phyloP scores from a whole-genome alignment of 2,329 filamentous ascomycete genomes.

The Nemania abortiva region DNA sequence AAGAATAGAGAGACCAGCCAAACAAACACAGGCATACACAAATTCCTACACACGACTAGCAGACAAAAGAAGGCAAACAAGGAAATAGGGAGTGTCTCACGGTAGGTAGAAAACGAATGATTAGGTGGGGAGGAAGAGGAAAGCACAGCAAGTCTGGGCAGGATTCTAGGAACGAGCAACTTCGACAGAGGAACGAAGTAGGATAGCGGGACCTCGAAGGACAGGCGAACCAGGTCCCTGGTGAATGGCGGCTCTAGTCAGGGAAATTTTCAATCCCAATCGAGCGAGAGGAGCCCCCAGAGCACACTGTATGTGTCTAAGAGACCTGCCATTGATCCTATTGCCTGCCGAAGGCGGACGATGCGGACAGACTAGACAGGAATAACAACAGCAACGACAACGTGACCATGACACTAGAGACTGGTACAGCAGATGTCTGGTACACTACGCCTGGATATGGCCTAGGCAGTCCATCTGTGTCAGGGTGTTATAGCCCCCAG shows the following conservation, averaged over 20 bases:
- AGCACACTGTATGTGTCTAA: not conserved
- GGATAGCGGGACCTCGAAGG: constrained; percentile 1
- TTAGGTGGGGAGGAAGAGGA: constrained; percentile 20
- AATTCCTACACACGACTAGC: constrained; percentile 3
- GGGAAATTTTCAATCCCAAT: not conserved
- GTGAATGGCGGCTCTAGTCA: not conserved
- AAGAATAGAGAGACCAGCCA: constrained; percentile 20
- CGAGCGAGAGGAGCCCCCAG: not conserved
- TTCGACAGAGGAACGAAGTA: not conserved
- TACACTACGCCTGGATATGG: not conserved
- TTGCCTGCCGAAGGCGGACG: not conserved
- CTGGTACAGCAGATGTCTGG: not conserved
- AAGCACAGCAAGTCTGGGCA: constrained; percentile 11
- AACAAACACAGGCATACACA: constrained; percentile 5
- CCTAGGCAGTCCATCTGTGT: not conserved
- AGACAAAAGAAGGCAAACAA: constrained; percentile 12
- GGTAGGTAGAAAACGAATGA: constrained; percentile 4
- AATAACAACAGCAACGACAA: not conserved
- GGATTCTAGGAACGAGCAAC: not conserved
- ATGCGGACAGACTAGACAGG: constrained; percentile 7
- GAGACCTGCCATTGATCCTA: not conserved
- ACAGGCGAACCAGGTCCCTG: not conserved
- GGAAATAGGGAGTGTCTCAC: constrained; percentile 3
- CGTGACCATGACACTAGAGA: not conserved
- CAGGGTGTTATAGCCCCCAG: not conserved